Conservation (phyloP, 129 eudicot genomes). For the Silybum marianum region DNA sequence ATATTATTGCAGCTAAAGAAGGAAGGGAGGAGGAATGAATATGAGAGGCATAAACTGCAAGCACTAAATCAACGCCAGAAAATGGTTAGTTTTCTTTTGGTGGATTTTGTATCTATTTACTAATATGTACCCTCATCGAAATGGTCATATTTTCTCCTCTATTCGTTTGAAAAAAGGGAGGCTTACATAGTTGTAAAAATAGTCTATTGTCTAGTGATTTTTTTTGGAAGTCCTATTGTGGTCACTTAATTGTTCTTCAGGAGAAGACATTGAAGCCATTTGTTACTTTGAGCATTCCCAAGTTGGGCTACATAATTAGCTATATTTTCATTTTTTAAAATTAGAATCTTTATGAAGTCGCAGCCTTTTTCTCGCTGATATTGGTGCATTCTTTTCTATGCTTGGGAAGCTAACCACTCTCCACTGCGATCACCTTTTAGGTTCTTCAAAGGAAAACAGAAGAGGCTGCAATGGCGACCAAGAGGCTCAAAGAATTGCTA, state of each 20-base stretch:
- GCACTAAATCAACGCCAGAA: constrained; percentile 98
- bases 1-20: constrained; percentile 65
- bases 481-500: constrained; percentile 91
- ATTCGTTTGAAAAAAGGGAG: not conserved
- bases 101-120: not conserved
- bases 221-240: not conserved
- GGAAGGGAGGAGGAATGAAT: constrained; percentile 96
- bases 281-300: not conserved
- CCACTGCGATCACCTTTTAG: constrained; percentile 36
- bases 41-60: constrained; percentile 93
- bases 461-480: constrained; percentile 99
- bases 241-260: not conserved
- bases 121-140: not conserved
- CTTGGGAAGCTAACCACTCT: not conserved
- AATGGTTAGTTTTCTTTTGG: constrained; percentile 58
- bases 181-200: not conserved
- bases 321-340: not conserved
- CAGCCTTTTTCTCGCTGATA: not conserved
- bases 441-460: constrained; percentile 99
- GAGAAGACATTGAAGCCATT: not conserved
- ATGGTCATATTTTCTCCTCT: not conserved
- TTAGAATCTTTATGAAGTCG: not conserved
- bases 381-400: not conserved
- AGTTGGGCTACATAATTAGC: not conserved
- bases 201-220: not conserved